A percentile compares a stretch with the other conserved stretches of the same genome.
phyloP scores from a whole-genome alignment of 345 rosid species.

The Eucalyptus regnans region DNA sequence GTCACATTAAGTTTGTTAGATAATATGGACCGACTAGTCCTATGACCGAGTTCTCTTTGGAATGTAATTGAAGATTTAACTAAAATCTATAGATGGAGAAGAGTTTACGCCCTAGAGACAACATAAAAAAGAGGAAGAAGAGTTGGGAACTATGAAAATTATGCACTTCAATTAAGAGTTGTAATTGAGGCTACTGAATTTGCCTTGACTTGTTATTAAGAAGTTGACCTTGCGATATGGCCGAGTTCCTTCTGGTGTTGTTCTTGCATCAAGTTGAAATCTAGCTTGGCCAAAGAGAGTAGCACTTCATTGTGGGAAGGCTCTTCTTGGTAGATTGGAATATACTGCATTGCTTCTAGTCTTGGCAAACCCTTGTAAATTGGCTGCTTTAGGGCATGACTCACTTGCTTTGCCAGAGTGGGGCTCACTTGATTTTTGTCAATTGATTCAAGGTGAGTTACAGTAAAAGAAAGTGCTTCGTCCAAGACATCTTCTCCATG shows the following conservation, averaged over 20 bases:
- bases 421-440: not conserved
- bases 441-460: not conserved
- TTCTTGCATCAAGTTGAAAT: not conserved
- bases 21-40: not conserved
- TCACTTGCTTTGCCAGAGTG: not conserved
- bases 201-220: not conserved
- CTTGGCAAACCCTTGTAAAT: not conserved
- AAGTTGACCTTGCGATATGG: not conserved
- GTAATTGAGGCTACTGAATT: not conserved
- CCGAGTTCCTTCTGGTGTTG: not conserved
- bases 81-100: not conserved
- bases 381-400: not conserved
- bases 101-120: not conserved
- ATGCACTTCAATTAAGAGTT: not conserved
- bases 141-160: not conserved
- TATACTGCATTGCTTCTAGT: not conserved
- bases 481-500: conserved; percentile 4
- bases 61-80: not conserved
- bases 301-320: not conserved
- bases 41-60: not conserved
- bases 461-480: not conserved
- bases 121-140: not conserved
- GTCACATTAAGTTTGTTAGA: not conserved
- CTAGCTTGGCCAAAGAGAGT: not conserved
- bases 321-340: not conserved